Conservation (phyloP, 768 basidiomycete genomes). For the Strobilomyces confusus region DNA sequence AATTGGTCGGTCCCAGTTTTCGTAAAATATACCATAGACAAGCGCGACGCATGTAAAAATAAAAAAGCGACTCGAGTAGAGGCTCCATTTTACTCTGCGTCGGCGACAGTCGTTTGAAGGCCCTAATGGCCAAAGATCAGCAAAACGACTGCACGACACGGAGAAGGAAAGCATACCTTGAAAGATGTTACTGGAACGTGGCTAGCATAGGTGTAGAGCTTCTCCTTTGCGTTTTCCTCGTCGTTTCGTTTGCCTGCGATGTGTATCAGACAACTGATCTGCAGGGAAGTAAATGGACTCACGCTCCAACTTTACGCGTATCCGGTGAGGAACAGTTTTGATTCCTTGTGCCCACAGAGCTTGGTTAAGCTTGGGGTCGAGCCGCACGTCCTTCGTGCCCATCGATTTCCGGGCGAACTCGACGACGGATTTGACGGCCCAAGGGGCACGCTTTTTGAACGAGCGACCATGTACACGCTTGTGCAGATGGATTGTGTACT, state of each 20-base stretch:
- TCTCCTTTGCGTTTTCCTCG: slow-evolving; percentile 98
- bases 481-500: slow-evolving; percentile 98
- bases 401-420: slow-evolving; percentile 91
- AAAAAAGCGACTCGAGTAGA: slow-evolving; percentile 15
- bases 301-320: slow-evolving; percentile 95
- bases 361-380: slow-evolving; percentile 97
- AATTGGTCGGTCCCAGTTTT: slow-evolving; percentile 10
- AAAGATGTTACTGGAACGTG: slow-evolving; percentile 74
- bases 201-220: slow-evolving; percentile 88
- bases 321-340: slow-evolving; percentile 88
- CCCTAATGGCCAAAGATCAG: slow-evolving; percentile 44
- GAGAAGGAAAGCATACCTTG: slow-evolving; percentile 58
- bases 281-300: slow-evolving; percentile 30
- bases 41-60: slow-evolving; percentile 24
- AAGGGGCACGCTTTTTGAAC: slow-evolving; percentile 97
- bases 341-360: slow-evolving; percentile 91
- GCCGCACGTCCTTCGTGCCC: slow-evolving; percentile 91
- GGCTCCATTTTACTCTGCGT: slow-evolving; percentile 58
- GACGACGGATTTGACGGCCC: slow-evolving; percentile 92
- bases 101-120: slow-evolving; percentile 78
- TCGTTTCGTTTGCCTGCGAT: slow-evolving; percentile 91
- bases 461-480: slow-evolving; percentile 88
- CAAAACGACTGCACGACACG: not conserved
- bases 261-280: not conserved
- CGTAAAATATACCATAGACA: slow-evolving; percentile 27